Conservation (phyloP, 2,329 filamentous ascomycete species). For the Lasiodiplodia sp. region DNA sequence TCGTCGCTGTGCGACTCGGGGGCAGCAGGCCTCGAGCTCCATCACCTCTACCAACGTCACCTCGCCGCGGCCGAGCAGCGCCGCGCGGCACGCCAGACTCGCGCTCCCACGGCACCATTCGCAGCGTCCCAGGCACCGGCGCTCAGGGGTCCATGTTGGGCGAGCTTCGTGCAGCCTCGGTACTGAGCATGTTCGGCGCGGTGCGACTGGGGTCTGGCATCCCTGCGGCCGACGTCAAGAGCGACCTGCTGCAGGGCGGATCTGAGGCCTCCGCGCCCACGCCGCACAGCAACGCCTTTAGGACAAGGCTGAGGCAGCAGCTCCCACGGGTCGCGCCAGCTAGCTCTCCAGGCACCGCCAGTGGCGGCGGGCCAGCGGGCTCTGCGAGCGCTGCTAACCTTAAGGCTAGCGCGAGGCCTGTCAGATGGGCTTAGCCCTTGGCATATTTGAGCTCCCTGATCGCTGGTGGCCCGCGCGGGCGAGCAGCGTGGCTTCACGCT, state of each 20-base stretch:
- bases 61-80: constrained; percentile 13
- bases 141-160: constrained; percentile 10
- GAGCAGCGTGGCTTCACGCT: constrained; percentile 20
- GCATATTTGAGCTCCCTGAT: constrained; percentile 24
- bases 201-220: constrained; percentile 7
- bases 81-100: constrained; percentile 6
- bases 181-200: constrained; percentile 23
- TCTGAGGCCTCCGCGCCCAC: constrained; percentile 14
- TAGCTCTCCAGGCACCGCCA: constrained; percentile 10
- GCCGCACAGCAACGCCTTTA: constrained; percentile 22
- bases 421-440: constrained; percentile 25
- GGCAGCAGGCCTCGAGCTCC: constrained; percentile 18
- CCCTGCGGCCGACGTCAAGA: constrained; percentile 24
- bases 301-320: constrained; percentile 23
- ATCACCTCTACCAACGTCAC: constrained; percentile 24
- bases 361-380: constrained; percentile 15
- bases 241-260: constrained; percentile 18
- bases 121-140: not conserved
- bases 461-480: constrained; percentile 19
- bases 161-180: constrained; percentile 22
- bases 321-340: constrained; percentile 3
- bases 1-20: constrained; percentile 12
- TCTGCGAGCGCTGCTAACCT: constrained; percentile 19
- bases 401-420: constrained; percentile 27
- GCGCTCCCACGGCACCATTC: not conserved